Evolutionary conservation across 805 yeast species (phyloP).

Genomic region (Wickerhamiella occidentalis): DNA sequence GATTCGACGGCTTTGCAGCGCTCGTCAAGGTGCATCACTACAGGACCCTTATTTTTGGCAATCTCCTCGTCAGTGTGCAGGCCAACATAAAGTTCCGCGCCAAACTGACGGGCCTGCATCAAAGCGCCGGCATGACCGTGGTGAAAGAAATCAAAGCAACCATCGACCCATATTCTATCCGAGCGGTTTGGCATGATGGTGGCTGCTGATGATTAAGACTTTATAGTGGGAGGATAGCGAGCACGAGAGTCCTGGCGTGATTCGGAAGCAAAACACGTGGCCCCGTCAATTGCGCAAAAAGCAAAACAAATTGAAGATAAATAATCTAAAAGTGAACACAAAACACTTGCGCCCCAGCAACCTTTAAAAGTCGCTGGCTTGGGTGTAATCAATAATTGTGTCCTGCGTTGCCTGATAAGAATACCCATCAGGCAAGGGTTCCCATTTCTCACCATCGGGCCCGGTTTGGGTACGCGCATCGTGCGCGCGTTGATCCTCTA

Average conservation of each 20-base stretch:
- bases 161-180: conserved; percentile 79
- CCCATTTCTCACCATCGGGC: neutral
- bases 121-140: conserved; percentile 97
- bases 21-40: conserved; percentile 77
- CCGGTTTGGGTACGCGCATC: neutral
- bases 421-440: neutral
- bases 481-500: neutral
- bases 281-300: no score
- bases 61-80: conserved; percentile 90
- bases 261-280: neutral
- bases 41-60: conserved; percentile 73
- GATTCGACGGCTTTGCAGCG: conserved; percentile 76
- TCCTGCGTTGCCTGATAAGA: neutral
- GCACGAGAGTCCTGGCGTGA: neutral
- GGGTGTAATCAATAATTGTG: neutral
- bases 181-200: neutral
- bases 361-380: neutral
- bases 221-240: neutral
- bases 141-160: conserved; percentile 95
- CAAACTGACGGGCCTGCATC: conserved; percentile 79
- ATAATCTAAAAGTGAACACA: no score
- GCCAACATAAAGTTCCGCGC: conserved; percentile 67
- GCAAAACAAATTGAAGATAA: no score
- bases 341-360: no score
- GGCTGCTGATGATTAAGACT: neutral